Base-by-base conservation (phyloP, 306 rosid species). In the Prunus davidiana region DNA sequence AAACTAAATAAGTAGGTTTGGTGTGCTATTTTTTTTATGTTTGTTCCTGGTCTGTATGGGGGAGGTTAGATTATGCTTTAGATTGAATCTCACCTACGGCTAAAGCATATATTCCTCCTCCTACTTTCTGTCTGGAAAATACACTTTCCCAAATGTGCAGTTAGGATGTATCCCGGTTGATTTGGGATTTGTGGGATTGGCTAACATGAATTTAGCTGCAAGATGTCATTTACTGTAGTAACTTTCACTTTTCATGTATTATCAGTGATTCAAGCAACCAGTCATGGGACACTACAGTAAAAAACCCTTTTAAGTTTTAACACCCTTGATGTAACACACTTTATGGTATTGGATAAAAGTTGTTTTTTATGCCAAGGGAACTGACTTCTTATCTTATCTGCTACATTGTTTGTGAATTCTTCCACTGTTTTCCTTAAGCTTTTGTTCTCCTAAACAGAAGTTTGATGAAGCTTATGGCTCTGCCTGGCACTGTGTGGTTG, bases 401-500 rank as follows among this genome's bases (percentile, higher is more conserved):
- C 49, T 32, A 20, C 71, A 1, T 66, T 20, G 8, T 66, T n/a
- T 38, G 10, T 38, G 28, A 20, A n/a, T 43, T 66, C 71, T 60
- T 60, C 28, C 49, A 52, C 32, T 63, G 12, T 67, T 50, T 64
- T 46, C 30, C 32, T 51, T 34, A 8, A 43, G 73, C 30, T 49
- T 50, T 24, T 22, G 50, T 62, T 43, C 30, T 84, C 73, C 27
- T 73, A 14, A 67, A 70, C 84, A 85, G 88, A 88, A 87, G 69
- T 78, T 87, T 74, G 90, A 88, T 75, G 91, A 90, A 82, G 79
- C 85, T 64, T 88, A 87, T 76, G 91, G 93, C 65, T 86, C 87
- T 16, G 92, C 87, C 47, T 90, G 93, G 93, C 81, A 90, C 75
- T 90, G 88, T 9, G 92, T 88, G 76, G 89, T 80, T 25, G 96